These are phyloP conservation scores for Microascus cirrosus DNA, from an alignment of 2,329 filamentous ascomycete genomes.

Conservation along the genomic window DNA sequence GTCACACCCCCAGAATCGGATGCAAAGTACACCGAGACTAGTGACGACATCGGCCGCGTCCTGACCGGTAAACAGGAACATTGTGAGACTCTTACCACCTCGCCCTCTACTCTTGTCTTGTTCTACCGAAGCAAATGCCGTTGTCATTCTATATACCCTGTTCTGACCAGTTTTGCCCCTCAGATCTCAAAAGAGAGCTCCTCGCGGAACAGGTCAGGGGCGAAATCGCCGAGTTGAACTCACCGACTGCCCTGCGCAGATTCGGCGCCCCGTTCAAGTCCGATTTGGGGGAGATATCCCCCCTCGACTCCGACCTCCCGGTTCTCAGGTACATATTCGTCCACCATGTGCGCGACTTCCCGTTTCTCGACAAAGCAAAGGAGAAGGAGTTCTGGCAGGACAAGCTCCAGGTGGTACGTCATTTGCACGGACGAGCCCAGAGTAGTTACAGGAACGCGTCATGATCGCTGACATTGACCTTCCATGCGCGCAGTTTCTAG, in stretches of 20 bases:
- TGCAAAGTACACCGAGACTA: neutral
- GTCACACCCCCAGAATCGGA: constrained; percentile 1
- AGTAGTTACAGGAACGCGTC: neutral
- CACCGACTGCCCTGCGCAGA: constrained; percentile 83
- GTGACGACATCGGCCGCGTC: constrained; percentile 13
- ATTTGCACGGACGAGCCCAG: neutral
- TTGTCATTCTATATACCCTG: neutral
- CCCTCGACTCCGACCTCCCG: constrained; percentile 86
- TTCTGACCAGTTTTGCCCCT: neutral
- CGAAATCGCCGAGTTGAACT: constrained; percentile 89
- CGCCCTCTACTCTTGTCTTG: neutral
- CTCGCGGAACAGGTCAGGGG: constrained; percentile 78
- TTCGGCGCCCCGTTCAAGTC: constrained; percentile 95
- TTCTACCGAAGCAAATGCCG: neutral
- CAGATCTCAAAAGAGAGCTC: constrained; percentile 93
- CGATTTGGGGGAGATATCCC: constrained; percentile 83
- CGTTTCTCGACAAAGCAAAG: constrained; percentile 88
- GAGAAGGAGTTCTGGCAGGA: constrained; percentile 99
- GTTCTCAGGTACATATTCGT: constrained; percentile 96
- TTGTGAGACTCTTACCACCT: constrained; percentile 44
- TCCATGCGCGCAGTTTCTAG: constrained; percentile 61
- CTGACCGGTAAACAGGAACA: constrained; percentile 97
- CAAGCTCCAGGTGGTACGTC: constrained; percentile 79
- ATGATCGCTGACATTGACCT: neutral
- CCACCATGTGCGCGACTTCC: constrained; percentile 94